Conservation (phyloP, 495 filamentous ascomycete genomes). For the Mycothermus thermophilus region DNA sequence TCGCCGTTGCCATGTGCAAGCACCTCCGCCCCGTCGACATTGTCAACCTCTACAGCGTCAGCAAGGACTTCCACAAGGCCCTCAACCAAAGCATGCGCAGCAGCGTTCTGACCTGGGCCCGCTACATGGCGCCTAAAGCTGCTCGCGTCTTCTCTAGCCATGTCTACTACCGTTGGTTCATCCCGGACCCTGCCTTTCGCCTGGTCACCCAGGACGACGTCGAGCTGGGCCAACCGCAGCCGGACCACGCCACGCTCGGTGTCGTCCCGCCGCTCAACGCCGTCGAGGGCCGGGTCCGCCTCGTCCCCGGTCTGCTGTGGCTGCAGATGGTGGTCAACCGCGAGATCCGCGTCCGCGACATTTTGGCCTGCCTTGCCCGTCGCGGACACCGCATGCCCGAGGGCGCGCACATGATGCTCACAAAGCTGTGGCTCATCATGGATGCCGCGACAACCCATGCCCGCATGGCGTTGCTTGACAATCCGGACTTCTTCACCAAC, state of each 20-base stretch:
- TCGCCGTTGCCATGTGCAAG: slow-evolving; percentile 36
- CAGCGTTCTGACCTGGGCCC: slow-evolving; percentile 16
- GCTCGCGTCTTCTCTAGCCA: slow-evolving; percentile 36
- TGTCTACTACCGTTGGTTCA: slow-evolving; percentile 33
- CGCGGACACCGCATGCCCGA: slow-evolving; percentile 39
- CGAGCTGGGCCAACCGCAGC: slow-evolving; percentile 7
- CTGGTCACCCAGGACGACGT: slow-evolving; percentile 9
- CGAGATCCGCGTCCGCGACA: slow-evolving; percentile 30
- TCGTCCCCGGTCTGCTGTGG: slow-evolving; percentile 18
- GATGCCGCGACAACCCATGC: slow-evolving; percentile 38
- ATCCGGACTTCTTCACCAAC: slow-evolving; percentile 34
- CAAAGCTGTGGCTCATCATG: slow-evolving; percentile 55
- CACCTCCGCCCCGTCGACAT: slow-evolving; percentile 37
- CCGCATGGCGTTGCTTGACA: slow-evolving; percentile 37
- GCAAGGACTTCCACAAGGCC: slow-evolving; percentile 39
- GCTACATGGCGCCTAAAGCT: slow-evolving; percentile 28
- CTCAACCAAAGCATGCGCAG: slow-evolving; percentile 33
- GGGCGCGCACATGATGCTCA: slow-evolving; percentile 28
- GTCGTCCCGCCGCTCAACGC: slow-evolving; percentile 1
- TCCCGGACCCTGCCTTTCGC: slow-evolving; percentile 30
- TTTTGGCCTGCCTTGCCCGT: slow-evolving; percentile 37
- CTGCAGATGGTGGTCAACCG: slow-evolving; percentile 18
- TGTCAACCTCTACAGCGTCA: slow-evolving; percentile 43
- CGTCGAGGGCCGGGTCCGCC: slow-evolving; percentile 6
- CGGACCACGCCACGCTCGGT: neutral